Base-by-base conservation (phyloP, 305 asterid species). In the Solanum aculeatissimum region DNA sequence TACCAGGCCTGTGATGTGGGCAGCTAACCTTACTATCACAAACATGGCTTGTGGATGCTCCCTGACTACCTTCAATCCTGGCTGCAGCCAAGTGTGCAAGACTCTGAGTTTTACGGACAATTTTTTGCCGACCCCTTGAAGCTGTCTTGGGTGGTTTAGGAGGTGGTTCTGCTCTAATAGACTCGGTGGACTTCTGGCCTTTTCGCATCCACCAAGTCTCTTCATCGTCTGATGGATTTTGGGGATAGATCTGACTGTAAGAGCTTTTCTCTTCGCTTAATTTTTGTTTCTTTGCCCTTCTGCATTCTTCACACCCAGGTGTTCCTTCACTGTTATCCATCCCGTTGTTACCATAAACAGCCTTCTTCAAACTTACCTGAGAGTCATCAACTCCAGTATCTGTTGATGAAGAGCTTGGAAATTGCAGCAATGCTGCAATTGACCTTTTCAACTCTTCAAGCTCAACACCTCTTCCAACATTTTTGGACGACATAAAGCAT, bases 51-150 rank as follows among this genome's bases (percentile, higher is more conserved):
- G 98, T 92, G 57, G 99, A 95, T 85, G 99, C 98, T 84, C 99
- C 99, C 86, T 94, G 99, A 87, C 99, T 97, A 87, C 98, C 93
- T 89, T 95, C 99, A 89, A 97, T 94, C 85, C 99, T 95, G 74
- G 98, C 94, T 87, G 97, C 94, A 83, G 98, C 98, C 86, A 97
- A 90, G 79, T 97, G 99, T 40, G 99, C 97, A 87, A 97, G 99
- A 88, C 97, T 95, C 80, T 92, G 98, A 63, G 97, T 97, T 92
- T 97, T 97, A 60, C 98, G 95, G 70, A 89, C 99, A 90, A 92
- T 86, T 87, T 97, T 97, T 88, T 92, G 98, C 92, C 99, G 90
- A 84, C 96, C 95, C 88, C 97, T 95, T 60, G 97, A 87, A 29
- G 92, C 89, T 87, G 90, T 98, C 91, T 95, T 97, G 85, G 91